A percentile compares a stretch with the other conserved stretches of the same genome.
phyloP scores from a whole-genome alignment of 2,329 filamentous ascomycete species.

The Epichloe sp. region DNA sequence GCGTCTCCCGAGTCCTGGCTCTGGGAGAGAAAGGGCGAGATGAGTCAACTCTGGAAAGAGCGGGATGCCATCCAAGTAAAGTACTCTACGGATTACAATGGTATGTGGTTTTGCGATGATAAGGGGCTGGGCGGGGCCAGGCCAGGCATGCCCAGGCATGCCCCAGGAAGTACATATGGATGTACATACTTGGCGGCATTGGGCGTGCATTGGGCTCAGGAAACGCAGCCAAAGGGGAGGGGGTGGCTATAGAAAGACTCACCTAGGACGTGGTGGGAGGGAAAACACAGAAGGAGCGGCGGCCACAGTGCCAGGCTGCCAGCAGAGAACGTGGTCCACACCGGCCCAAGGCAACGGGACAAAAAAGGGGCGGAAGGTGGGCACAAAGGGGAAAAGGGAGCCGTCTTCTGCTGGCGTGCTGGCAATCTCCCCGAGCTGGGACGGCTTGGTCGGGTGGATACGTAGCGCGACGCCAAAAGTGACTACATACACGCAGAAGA shows the following conservation, averaged over 20 bases:
- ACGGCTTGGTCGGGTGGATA: slow-evolving; percentile 1
- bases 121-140: slow-evolving; percentile 4
- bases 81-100: neutral
- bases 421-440: neutral
- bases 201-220: neutral
- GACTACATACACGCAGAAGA: neutral
- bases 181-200: neutral
- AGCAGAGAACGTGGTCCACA: neutral
- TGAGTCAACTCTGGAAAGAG: slow-evolving; percentile 4
- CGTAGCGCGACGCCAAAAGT: neutral
- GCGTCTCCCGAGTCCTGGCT: neutral
- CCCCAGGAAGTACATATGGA: neutral
- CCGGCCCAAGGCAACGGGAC: slow-evolving; percentile 3
- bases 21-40: neutral
- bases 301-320: neutral
- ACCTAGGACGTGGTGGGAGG: neutral
- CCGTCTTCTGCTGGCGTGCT: neutral
- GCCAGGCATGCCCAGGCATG: neutral
- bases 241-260: neutral
- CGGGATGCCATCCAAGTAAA: slow-evolving; percentile 4
- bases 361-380: neutral
- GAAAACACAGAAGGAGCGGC: neutral
- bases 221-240: neutral
- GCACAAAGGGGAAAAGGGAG: neutral
- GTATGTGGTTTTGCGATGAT: slow-evolving; percentile 1